Percentiles rank a stretch among this genome's conserved stretches.
phyloP scores from a whole-genome alignment of 768 basidiomycete genomes.

The Pholiota molesta region DNA sequence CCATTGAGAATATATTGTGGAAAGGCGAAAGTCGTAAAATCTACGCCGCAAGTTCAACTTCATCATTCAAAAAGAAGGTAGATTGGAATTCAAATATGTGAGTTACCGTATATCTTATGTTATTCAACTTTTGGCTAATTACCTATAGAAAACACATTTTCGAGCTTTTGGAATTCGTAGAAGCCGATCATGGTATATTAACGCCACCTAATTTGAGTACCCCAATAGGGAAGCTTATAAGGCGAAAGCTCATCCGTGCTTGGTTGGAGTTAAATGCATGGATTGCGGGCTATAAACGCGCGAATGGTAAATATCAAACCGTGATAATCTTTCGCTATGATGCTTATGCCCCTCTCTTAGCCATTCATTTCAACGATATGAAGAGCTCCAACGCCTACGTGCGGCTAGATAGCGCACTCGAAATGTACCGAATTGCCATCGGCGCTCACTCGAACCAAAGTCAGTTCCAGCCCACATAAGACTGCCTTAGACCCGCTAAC shows the following conservation, averaged over 20 bases:
- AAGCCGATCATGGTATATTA: slow-evolving; percentile 47
- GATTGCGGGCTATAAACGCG: slow-evolving; percentile 59
- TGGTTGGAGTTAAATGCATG: slow-evolving; percentile 81
- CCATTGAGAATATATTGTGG: slow-evolving; percentile 79
- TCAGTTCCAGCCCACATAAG: no score
- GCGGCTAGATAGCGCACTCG: slow-evolving; percentile 53
- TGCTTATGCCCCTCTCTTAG: slow-evolving; percentile 33
- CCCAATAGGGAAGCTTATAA: slow-evolving; percentile 49
- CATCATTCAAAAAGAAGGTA: slow-evolving; percentile 64
- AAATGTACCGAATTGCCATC: slow-evolving; percentile 72
- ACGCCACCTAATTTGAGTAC: slow-evolving; percentile 58
- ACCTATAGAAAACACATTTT: slow-evolving; percentile 45
- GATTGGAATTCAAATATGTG: slow-evolving; percentile 69
- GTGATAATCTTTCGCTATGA: slow-evolving; percentile 15
- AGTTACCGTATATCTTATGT: slow-evolving; percentile 26
- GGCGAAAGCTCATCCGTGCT: slow-evolving; percentile 69
- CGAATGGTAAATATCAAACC: slow-evolving; percentile 36
- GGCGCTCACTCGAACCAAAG: slow-evolving; percentile 82
- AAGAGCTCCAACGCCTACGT: slow-evolving; percentile 40
- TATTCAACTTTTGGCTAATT: slow-evolving; percentile 4
- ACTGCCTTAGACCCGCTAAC: slow-evolving; percentile 11
- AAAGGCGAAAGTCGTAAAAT: slow-evolving; percentile 63
- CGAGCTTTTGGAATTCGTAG: slow-evolving; percentile 44
- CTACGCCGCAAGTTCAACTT: slow-evolving; percentile 50
- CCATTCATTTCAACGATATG: slow-evolving; percentile 45